Evolutionary conservation across 495 filamentous ascomycete genomes (phyloP).

Genomic region (Hyphodiscus hymeniophilus): DNA sequence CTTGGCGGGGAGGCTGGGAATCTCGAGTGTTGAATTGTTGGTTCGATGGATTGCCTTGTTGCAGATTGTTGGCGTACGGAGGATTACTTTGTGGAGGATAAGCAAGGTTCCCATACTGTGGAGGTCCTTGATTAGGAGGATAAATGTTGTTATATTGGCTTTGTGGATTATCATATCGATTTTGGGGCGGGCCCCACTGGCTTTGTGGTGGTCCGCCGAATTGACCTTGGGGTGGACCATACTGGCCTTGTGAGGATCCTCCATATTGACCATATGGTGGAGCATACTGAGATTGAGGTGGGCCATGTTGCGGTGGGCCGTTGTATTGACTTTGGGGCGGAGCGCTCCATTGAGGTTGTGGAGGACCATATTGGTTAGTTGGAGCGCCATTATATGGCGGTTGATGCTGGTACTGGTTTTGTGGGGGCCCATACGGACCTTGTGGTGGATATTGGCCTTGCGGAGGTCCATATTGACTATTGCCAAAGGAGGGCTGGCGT

Average conservation of each 20-base stretch:
- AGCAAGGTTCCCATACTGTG: not conserved
- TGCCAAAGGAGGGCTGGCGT: slow-evolving; percentile 1
- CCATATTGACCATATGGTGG: not conserved
- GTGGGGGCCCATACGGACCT: slow-evolving; percentile 11
- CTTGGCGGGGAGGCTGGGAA: slow-evolving; percentile 12
- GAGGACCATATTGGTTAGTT: too few relatives aligned
- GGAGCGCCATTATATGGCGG: too few relatives aligned
- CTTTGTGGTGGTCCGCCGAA: not conserved
- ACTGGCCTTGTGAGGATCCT: too few relatives aligned
- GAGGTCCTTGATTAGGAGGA: not conserved
- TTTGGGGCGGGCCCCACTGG: not conserved
- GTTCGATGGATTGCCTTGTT: slow-evolving; percentile 2
- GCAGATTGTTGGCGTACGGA: not conserved
- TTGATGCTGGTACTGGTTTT: not conserved
- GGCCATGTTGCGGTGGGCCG: too few relatives aligned
- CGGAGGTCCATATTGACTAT: slow-evolving; percentile 7
- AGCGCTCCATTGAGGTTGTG: not conserved
- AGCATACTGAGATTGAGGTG: not conserved
- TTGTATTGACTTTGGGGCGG: not conserved
- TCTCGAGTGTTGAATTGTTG: slow-evolving; percentile 2
- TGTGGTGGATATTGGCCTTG: not conserved
- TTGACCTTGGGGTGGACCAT: too few relatives aligned
- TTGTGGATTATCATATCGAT: slow-evolving; percentile 1
- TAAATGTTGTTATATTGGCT: not conserved
- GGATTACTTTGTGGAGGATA: not conserved